Conservation (phyloP, 1,139 yeast species). For the Torulaspora globosa region DNA sequence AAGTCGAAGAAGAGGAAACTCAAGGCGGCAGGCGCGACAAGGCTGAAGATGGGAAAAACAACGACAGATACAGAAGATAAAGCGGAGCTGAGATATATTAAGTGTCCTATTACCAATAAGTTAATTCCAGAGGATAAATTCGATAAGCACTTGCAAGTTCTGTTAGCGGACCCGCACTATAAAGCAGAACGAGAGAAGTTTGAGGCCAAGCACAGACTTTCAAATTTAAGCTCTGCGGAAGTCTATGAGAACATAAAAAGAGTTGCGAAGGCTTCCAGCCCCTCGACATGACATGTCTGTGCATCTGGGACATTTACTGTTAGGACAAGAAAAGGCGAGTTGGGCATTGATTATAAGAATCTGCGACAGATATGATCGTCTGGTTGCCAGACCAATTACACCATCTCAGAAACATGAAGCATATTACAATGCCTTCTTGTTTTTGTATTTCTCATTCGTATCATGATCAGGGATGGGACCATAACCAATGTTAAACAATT, state of each 20-base stretch:
- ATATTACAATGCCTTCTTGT: too few species aligned
- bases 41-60: constrained; percentile 41
- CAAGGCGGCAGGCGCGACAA: constrained; percentile 63
- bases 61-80: constrained; percentile 8
- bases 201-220: constrained; percentile 57
- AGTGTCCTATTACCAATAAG: constrained; percentile 72
- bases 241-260: constrained; percentile 73
- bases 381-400: too few species aligned
- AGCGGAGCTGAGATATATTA: constrained; percentile 41
- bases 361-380: too few species aligned
- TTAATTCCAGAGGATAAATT: constrained; percentile 67
- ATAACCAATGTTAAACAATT: too few species aligned
- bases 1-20: constrained; percentile 52
- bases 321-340: neutral
- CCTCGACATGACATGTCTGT: neutral
- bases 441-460: too few species aligned
- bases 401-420: too few species aligned
- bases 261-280: constrained; percentile 31
- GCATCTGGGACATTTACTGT: neutral
- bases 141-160: constrained; percentile 67
- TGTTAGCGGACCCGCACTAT: constrained; percentile 75
- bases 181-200: constrained; percentile 64
- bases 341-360: too few species aligned
- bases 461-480: too few species aligned
- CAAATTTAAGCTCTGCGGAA: constrained; percentile 64